phyloP scores from a whole-genome alignment of 1,284 basidiomycete genomes.

The Ustilago crameri region DNA sequence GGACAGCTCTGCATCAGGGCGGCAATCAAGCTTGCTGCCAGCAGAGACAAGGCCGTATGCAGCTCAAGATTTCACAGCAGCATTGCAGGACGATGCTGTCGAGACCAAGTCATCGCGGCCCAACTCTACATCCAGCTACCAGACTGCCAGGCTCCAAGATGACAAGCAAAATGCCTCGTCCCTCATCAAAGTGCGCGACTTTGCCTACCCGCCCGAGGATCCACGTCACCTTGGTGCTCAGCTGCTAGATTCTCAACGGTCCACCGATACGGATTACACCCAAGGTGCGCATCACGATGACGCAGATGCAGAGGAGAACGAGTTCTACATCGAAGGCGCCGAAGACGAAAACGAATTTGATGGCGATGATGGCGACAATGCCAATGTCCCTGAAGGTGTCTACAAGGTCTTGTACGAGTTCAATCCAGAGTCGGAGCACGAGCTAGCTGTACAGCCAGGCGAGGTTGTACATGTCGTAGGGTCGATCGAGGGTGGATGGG shows the following conservation, averaged over 20 bases:
- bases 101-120: conserved; percentile 22
- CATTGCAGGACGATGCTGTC: neutral
- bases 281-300: conserved; percentile 16
- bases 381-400: conserved; percentile 37
- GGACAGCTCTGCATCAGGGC: neutral
- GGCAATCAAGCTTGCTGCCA: neutral
- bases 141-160: conserved; percentile 21
- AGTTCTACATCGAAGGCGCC: conserved; percentile 37
- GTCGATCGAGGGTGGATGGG: conserved; percentile 54
- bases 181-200: conserved; percentile 48
- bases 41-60: neutral
- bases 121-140: conserved; percentile 28
- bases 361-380: conserved; percentile 39
- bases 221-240: conserved; percentile 38
- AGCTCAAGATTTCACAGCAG: neutral
- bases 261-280: neutral
- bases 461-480: conserved; percentile 51
- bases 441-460: conserved; percentile 41
- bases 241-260: conserved; percentile 5
- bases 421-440: conserved; percentile 51
- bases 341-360: conserved; percentile 48
- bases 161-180: neutral
- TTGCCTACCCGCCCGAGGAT: conserved; percentile 46
- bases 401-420: conserved; percentile 57
- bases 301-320: conserved; percentile 18